Evolutionary conservation across 78 protist genomes (phyloP).

Genomic region (Speleostelium caveatum): DNA sequence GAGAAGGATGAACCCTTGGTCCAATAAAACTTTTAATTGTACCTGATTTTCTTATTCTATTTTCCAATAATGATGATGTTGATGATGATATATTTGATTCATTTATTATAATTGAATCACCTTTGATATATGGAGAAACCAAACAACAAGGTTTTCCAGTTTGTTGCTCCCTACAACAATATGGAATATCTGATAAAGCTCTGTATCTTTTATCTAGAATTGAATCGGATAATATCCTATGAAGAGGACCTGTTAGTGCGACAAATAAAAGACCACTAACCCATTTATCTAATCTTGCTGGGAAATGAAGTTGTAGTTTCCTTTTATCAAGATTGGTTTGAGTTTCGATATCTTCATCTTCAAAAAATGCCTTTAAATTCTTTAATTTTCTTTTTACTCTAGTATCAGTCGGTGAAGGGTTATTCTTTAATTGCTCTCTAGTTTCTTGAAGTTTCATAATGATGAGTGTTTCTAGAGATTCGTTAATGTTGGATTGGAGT

Average conservation of each 20-base stretch:
- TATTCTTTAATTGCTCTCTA: neutral
- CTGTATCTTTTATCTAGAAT: constrained; percentile 13
- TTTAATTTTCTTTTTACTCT: neutral
- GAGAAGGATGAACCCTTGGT: neutral
- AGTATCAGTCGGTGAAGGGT: neutral
- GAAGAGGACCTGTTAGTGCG: constrained; percentile 4
- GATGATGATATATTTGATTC: neutral
- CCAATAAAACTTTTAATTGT: constrained; percentile 4
- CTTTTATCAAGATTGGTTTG: no score
- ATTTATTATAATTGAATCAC: neutral
- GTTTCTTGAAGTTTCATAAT: neutral
- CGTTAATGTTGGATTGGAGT: constrained; percentile 38
- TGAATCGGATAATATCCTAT: neutral
- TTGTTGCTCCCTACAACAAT: neutral
- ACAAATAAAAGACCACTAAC: constrained; percentile 12
- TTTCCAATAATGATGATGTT: neutral
- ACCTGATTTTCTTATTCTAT: no score
- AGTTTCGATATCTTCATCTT: no score
- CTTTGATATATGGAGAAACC: constrained; percentile 5
- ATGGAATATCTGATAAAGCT: constrained; percentile 14
- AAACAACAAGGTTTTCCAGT: neutral
- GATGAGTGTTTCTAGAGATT: constrained; percentile 8
- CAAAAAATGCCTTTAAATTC: neutral
- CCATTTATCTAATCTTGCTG: constrained; percentile 37
- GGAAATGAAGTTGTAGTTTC: constrained; percentile 11